Percentiles rank a stretch among this genome's conserved stretches.
phyloP scores from a whole-genome alignment of 371 early-diverging fungal species.

The Mucor racemosus region DNA sequence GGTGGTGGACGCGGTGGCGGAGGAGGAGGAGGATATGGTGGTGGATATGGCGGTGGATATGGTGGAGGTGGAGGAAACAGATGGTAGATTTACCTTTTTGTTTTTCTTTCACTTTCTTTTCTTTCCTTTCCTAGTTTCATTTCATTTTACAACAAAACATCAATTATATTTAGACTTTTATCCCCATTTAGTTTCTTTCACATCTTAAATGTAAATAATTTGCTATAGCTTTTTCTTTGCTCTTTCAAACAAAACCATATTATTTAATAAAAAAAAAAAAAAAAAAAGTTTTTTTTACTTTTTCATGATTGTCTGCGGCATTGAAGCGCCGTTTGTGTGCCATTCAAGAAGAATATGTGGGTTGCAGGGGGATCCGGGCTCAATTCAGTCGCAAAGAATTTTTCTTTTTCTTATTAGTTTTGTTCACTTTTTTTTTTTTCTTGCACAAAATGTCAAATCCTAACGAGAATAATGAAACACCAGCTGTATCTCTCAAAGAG shows the following conservation, averaged over 20 bases:
- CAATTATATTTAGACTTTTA: background rate
- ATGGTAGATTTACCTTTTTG: constrained; percentile 5
- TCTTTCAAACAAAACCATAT: background rate
- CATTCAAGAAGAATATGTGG: background rate
- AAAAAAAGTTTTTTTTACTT: background rate
- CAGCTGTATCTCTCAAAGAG: constrained; percentile 32
- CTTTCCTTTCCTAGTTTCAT: background rate
- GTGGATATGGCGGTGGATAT: constrained; percentile 3
- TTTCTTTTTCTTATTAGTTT: background rate
- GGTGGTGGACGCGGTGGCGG: constrained; percentile 31
- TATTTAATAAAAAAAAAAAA: too few relatives aligned
- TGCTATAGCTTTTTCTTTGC: background rate
- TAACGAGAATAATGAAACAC: constrained; percentile 7
- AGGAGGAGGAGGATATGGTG: constrained; percentile 30
- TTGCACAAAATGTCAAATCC: background rate
- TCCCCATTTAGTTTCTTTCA: background rate
- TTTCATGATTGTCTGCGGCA: background rate
- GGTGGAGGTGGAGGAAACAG: constrained; percentile 17
- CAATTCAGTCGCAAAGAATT: background rate
- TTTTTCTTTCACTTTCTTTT: background rate
- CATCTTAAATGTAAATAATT: constrained; percentile 5
- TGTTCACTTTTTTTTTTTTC: background rate
- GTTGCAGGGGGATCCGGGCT: constrained; percentile 5
- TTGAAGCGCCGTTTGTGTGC: background rate
- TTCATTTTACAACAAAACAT: background rate